phyloP scores from a whole-genome alignment of 257 asterid species.

The Perilla frutescens region DNA sequence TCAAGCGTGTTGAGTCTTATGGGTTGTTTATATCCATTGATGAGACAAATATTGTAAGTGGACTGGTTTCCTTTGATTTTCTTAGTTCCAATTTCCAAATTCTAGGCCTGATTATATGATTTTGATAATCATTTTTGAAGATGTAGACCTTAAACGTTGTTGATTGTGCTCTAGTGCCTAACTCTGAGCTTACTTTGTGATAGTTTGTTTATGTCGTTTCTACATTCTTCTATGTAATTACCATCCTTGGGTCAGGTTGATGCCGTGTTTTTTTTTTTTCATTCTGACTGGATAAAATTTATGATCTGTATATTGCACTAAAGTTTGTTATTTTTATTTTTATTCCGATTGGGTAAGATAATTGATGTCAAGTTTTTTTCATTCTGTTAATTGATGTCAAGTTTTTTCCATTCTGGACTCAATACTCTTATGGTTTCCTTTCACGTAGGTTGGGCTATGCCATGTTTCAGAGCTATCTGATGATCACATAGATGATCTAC shows the following conservation, averaged over 20 bases:
- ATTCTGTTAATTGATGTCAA: not conserved
- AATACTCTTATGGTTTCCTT: slow-evolving; percentile 36
- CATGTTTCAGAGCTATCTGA: slow-evolving; percentile 94
- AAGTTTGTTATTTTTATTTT: not conserved
- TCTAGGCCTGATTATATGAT: not conserved
- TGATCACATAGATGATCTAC: slow-evolving; percentile 60
- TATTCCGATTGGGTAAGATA: not conserved
- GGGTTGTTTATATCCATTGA: slow-evolving; percentile 85
- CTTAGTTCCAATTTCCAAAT: not conserved
- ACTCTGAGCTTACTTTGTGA: not conserved
- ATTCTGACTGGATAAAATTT: not conserved
- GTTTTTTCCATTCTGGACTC: slow-evolving; percentile 13
- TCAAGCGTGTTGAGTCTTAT: slow-evolving; percentile 80
- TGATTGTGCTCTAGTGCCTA: not conserved
- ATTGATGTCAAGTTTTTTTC: not conserved
- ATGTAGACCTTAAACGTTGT: slow-evolving; percentile 18
- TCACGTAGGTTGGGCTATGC: slow-evolving; percentile 88
- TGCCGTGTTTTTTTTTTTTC: not conserved
- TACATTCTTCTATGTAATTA: not conserved
- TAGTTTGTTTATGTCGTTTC: not conserved
- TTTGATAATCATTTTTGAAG: slow-evolving; percentile 2
- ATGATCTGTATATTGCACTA: not conserved
- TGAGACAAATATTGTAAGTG: slow-evolving; percentile 70
- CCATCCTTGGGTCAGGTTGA: slow-evolving; percentile 10
- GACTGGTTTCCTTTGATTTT: slow-evolving; percentile 20